Evolutionary conservation across 768 basidiomycete species (phyloP).

Genomic region (Nidularia pulvinata): DNA sequence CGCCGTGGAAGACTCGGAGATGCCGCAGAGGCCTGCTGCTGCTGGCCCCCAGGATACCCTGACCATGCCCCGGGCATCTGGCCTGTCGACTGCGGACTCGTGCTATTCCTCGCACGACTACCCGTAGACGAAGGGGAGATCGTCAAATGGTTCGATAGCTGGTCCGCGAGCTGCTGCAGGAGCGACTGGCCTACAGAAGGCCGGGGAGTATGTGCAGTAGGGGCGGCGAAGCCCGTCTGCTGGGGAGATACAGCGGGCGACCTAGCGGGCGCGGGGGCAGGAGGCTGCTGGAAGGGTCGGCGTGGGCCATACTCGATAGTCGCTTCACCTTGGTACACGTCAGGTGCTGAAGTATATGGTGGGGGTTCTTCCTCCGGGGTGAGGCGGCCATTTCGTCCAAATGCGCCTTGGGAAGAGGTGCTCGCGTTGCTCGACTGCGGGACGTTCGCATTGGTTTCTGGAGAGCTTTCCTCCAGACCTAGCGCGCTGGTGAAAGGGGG

Average conservation of each 20-base stretch:
- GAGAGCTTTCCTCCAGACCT: background rate
- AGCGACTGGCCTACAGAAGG: background rate
- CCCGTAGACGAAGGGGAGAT: background rate
- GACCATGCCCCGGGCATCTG: background rate
- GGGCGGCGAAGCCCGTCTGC: slow-evolving; percentile 12
- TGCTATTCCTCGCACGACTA: background rate
- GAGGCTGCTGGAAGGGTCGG: slow-evolving; percentile 57
- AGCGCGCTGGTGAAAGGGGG: background rate
- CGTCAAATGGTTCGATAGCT: too few relatives aligned
- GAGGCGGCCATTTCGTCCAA: slow-evolving; percentile 1
- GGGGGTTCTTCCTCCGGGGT: slow-evolving; percentile 62
- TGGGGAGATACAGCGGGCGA: slow-evolving; percentile 2
- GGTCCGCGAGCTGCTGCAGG: too few relatives aligned
- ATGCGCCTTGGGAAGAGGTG: background rate
- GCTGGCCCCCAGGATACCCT: background rate
- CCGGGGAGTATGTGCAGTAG: slow-evolving; percentile 4
- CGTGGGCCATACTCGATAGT: slow-evolving; percentile 63
- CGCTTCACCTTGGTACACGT: slow-evolving; percentile 53
- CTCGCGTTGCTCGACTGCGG: background rate
- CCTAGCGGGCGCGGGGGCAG: slow-evolving; percentile 8
- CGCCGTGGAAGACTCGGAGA: slow-evolving; percentile 1
- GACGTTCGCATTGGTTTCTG: background rate
- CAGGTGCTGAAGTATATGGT: slow-evolving; percentile 63
- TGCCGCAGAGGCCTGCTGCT: background rate
- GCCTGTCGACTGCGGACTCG: background rate